Percentiles rank a stretch among this genome's conserved stretches.
phyloP scores from a whole-genome alignment of 2,329 filamentous ascomycete species.

The Sporothrix humicola region DNA sequence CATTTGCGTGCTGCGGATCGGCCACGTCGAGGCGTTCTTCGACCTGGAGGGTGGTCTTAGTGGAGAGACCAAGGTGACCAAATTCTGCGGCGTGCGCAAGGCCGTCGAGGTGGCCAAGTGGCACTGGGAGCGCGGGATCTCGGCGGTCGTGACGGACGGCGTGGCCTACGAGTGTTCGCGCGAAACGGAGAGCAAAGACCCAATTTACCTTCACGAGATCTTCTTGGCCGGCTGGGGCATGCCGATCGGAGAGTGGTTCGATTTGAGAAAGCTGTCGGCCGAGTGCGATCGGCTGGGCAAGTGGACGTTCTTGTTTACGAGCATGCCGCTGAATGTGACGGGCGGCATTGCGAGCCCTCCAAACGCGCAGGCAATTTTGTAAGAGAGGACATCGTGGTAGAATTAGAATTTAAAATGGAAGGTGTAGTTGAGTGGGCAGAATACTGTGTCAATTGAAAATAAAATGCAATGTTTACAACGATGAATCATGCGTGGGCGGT shows the following conservation, averaged over 20 bases:
- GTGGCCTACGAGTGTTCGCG: conserved; percentile 20
- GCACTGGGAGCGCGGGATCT: conserved; percentile 23
- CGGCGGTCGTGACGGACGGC: conserved; percentile 16
- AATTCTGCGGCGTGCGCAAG: conserved; percentile 26
- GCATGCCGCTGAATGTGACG: conserved; percentile 27
- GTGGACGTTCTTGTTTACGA: conserved; percentile 26
- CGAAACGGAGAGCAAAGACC: not conserved
- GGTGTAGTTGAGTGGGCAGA: not conserved
- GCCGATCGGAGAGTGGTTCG: conserved; percentile 25
- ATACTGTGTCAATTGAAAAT: too few species aligned
- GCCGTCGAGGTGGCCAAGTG: conserved; percentile 25
- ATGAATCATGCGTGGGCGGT: too few species aligned
- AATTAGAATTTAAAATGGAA: not conserved
- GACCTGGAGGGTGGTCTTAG: not conserved
- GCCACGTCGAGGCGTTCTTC: conserved; percentile 27
- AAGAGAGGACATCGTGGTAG: not conserved
- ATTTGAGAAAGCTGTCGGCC: conserved; percentile 7
- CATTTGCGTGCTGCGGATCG: conserved; percentile 22
- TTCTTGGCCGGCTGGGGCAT: conserved; percentile 26
- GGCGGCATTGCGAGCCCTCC: conserved; percentile 25
- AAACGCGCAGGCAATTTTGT: conserved; percentile 22
- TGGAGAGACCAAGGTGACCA: conserved; percentile 10
- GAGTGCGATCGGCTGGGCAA: conserved; percentile 15
- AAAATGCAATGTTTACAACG: too few species aligned
- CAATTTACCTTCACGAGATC: conserved; percentile 24